These are phyloP conservation scores for Starmera stellimalicola DNA, from an alignment of 1,139 yeast genomes.

Conservation along the genomic window DNA sequence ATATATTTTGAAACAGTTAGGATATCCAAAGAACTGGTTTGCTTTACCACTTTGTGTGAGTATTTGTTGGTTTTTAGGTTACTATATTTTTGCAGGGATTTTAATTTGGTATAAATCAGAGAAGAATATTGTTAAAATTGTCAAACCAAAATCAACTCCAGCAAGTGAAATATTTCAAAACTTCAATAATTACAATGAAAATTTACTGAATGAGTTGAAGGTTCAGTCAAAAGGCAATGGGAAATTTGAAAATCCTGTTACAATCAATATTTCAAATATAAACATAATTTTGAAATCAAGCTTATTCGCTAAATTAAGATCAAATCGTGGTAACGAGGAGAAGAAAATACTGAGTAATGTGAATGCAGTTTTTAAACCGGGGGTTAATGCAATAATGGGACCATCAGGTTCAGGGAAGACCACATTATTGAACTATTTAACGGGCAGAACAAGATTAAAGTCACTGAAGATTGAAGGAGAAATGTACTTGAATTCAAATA, in stretches of 20 bases:
- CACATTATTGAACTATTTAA: constrained; percentile 53
- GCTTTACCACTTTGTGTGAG: constrained; percentile 54
- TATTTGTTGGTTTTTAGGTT: constrained; percentile 51
- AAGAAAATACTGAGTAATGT: constrained; percentile 40
- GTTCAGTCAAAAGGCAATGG: neutral
- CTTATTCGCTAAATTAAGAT: constrained; percentile 4
- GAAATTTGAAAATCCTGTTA: neutral
- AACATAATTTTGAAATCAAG: constrained; percentile 6
- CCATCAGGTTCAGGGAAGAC: constrained; percentile 85
- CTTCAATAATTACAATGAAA: neutral
- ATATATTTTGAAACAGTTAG: constrained; percentile 45
- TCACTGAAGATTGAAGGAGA: constrained; percentile 29
- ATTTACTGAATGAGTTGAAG: neutral
- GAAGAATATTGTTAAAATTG: constrained; percentile 5
- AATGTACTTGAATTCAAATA: constrained; percentile 30
- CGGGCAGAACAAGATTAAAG: constrained; percentile 48
- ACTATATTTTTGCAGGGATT: constrained; percentile 32
- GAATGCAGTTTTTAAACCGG: constrained; percentile 47
- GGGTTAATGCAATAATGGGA: constrained; percentile 77
- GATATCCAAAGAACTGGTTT: constrained; percentile 59
- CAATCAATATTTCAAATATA: neutral
- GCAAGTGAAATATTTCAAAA: neutral
- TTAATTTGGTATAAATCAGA: constrained; percentile 5
- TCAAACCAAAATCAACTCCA: constrained; percentile 4
- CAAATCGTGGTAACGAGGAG: constrained; percentile 2